Conservation (phyloP, 1,139 yeast genomes). For the Saccharomyces hybrid region DNA sequence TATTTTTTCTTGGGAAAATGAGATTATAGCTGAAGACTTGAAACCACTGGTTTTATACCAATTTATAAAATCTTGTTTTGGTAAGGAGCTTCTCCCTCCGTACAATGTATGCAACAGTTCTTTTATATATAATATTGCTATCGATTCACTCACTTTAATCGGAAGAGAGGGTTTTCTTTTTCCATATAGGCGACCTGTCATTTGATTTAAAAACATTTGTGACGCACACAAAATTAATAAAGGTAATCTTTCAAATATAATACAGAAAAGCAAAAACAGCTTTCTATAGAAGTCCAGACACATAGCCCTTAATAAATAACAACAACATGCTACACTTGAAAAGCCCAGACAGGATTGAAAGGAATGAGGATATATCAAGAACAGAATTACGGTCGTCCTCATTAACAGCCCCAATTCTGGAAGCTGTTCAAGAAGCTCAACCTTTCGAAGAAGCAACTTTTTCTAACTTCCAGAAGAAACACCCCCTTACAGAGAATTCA, state of each 20-base stretch:
- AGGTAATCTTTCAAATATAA: no score
- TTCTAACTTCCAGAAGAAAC: slow-evolving; percentile 23
- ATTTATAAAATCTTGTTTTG: no score
- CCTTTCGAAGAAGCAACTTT: slow-evolving; percentile 79
- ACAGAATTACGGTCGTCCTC: background rate
- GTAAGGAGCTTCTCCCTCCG: no score
- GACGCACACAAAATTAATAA: background rate
- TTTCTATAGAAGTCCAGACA: no score
- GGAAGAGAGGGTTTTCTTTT: no score
- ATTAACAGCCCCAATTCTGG: slow-evolving; percentile 35
- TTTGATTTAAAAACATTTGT: background rate
- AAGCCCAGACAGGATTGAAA: background rate
- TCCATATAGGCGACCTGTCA: background rate
- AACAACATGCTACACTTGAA: background rate
- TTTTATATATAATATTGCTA: no score
- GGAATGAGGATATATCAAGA: background rate
- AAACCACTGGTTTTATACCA: no score
- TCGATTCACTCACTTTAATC: no score
- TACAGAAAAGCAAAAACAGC: no score
- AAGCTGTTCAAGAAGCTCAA: slow-evolving; percentile 90
- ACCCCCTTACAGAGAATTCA: slow-evolving; percentile 10
- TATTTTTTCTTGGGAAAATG: no score
- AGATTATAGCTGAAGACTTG: no score
- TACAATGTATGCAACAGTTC: no score
- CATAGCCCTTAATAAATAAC: background rate